A percentile compares a stretch with the other conserved stretches of the same genome.
Conservation (phyloP, 2,329 filamentous ascomycete species). For the Gaeumannomyces tritici region DNA sequence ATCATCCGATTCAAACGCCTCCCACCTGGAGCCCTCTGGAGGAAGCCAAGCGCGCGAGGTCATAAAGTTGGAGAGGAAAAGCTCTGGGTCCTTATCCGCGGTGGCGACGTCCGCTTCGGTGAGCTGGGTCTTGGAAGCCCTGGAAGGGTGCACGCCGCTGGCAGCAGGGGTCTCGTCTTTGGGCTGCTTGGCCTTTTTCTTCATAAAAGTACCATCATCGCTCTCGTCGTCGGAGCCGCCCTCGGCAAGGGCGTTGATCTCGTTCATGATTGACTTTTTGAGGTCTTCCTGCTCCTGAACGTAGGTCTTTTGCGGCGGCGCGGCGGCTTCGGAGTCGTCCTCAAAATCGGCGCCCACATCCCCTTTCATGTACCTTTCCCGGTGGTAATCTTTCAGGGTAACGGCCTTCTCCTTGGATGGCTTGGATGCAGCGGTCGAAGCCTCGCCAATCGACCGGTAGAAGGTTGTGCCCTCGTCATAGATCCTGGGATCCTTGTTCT, state of each 20-base stretch:
- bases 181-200: conserved; percentile 52
- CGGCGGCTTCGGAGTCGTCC: conserved; percentile 34
- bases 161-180: conserved; percentile 17
- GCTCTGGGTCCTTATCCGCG: conserved; percentile 79
- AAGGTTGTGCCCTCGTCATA: conserved; percentile 77
- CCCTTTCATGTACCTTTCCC: conserved; percentile 75
- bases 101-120: conserved; percentile 57
- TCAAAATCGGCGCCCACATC: conserved; percentile 52
- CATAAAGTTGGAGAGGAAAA: conserved; percentile 92
- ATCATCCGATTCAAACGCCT: conserved; percentile 88
- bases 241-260: conserved; percentile 61
- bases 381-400: conserved; percentile 82
- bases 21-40: conserved; percentile 47
- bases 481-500: conserved; percentile 80
- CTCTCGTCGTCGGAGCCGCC: conserved; percentile 51
- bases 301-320: conserved; percentile 57
- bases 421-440: conserved; percentile 13
- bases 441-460: conserved; percentile 46
- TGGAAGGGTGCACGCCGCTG: conserved; percentile 47
- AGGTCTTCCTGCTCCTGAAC: conserved; percentile 79
- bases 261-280: conserved; percentile 66
- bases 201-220: conserved; percentile 65
- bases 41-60: conserved; percentile 84
- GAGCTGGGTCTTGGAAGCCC: conserved; percentile 35
- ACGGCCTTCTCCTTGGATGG: conserved; percentile 71